Base-by-base conservation (phyloP, 257 asterid genomes). In the Nicotiana paniculata region DNA sequence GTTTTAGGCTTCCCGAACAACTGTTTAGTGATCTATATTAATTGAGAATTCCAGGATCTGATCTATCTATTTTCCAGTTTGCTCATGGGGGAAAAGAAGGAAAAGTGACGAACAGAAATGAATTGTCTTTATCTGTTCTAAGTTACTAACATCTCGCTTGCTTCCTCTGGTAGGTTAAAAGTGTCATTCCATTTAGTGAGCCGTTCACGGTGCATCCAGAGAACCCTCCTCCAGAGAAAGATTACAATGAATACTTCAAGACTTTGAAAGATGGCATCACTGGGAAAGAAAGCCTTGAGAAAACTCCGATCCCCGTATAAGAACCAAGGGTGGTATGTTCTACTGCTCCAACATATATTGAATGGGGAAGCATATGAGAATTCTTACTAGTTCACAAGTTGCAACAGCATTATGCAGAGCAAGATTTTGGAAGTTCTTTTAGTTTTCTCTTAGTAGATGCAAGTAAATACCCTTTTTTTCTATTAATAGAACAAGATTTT, bases 171-270 rank as follows among this genome's bases (percentile, higher is more conserved):
- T 91, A 96, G 98, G 99, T 96, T 48, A 96, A 96, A 87, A 94
- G 98, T 84, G 94, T 90, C 4, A 84, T 92, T 86, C 99, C 98
- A 16, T 94, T 96, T 89, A 96, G 98, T 43, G 98, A 94, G 86
- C 94, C 97, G 35, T 96, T 87, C 64, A 94, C 97, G 2, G 97
- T 96, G 89, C 97, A 96, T 90, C 99, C 98, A 18, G 92, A 92
- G 86, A 94, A 92, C 84, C 98, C 97, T 77, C 99, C 98, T 48
- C 90, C 96, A 11, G 97, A 93, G 79, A 96, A 92, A 80, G 99
- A 96, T 90, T 94, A 96, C 86, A 80, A 90, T 67, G 90, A 85
- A 58, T 94, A 88, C 89, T 94, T 96, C 91, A 82, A 86, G 87
- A 89, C 85, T 51, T 87, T 94, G 83, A 93, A 93, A 91, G 96